Evolutionary conservation across 805 yeast genomes (phyloP), one percentile per base, ranked within the genome.

Genomic region (Barnettozyma vustinii): DNA sequence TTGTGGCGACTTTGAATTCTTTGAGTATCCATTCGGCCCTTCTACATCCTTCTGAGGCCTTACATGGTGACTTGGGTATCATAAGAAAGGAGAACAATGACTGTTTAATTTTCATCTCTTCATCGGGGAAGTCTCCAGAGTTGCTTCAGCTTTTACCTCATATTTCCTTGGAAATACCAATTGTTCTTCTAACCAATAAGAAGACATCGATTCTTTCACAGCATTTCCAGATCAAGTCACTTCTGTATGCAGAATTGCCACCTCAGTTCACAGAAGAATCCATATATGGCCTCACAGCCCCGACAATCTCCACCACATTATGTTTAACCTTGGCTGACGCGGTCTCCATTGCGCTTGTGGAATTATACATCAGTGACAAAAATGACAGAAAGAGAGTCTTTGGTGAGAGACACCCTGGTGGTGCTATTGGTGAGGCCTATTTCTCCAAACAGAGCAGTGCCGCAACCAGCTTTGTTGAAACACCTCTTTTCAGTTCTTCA

Each of bases 51-150:
- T 70, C 87, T 4, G 97, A 89, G 52, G 96, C 96, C 0, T 69
- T 90, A 18, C 97, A 89, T 63, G 97, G 97, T 6, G 97, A 89
- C 63, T 73, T 89, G 56, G 97, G 97, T 2, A 66, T 83, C 36
- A 67, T 90, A 9, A 66, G 77, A 45, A 78, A 75, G 23, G 74
- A 74, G 16, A 68, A 74, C 21, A 74, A 75, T 50, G 87, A 84
- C 54, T 69, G 78, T 30, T 52, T 89, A 46, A 64, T 90, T 2
- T 69, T 87, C 58, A 78, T 89, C 35, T 80, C 91, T 0, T 85
- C 91, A 1, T 82, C 92, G 27, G 97, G 97, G 1, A 83, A 81
- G 57, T 84, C 96, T 1, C 87, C 90, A 0, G 97, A 89, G 61
- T 73, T 90, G 35, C 49, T 80, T 13, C 59, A 72, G 53, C 56